Conservation (phyloP, 2,329 filamentous ascomycete genomes). For the Trichoderma asperellum region DNA sequence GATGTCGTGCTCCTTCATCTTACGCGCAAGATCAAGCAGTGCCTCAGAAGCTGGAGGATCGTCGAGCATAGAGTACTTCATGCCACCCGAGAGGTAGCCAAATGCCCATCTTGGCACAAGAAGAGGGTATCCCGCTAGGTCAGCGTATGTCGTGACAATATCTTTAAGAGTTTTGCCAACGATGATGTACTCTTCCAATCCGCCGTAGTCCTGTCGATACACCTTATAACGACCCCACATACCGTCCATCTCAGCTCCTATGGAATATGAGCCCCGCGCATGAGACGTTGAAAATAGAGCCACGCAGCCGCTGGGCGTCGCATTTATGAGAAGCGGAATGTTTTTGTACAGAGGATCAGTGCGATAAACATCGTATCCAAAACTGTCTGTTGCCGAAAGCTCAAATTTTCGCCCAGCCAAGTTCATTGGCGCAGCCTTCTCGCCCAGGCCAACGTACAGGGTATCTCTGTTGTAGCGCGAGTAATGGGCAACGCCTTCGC, state of each 20-base stretch:
- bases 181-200: conserved; percentile 71
- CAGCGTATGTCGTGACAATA: conserved; percentile 67
- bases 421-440: conserved; percentile 75
- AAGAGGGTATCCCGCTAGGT: conserved; percentile 68
- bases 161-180: conserved; percentile 68
- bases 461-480: conserved; percentile 63
- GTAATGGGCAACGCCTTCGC: conserved; percentile 66
- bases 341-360: conserved; percentile 78
- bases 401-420: conserved; percentile 68
- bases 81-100: conserved; percentile 70
- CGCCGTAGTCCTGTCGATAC: conserved; percentile 72
- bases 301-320: conserved; percentile 64
- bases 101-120: conserved; percentile 73
- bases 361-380: conserved; percentile 72
- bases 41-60: conserved; percentile 59
- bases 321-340: conserved; percentile 72
- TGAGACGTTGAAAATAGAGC: conserved; percentile 71
- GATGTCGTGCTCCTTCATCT: conserved; percentile 66
- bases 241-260: conserved; percentile 75
- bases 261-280: conserved; percentile 64
- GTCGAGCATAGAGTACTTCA: conserved; percentile 58
- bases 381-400: conserved; percentile 71
- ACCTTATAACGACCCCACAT: conserved; percentile 77
- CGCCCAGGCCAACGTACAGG: conserved; percentile 71
- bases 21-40: conserved; percentile 63